Conservation (phyloP, 73 alveolate species). For the Paramecium sonneborni region DNA sequence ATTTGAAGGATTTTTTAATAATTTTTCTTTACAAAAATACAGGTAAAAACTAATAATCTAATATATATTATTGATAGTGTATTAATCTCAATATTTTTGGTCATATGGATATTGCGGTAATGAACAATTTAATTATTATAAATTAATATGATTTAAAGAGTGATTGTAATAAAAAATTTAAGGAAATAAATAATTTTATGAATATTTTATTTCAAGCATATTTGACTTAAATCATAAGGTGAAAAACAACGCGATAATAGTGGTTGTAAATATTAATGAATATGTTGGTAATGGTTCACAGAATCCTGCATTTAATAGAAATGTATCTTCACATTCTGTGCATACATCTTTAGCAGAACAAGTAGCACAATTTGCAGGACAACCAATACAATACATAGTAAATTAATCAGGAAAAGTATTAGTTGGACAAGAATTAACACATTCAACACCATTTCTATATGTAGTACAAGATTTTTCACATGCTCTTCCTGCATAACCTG, state of each 20-base stretch:
- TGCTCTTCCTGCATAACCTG: constrained; percentile 15
- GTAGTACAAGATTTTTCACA: background rate
- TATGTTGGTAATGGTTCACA: background rate
- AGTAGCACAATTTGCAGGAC: constrained; percentile 6
- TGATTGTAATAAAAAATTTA: no score
- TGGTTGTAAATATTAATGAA: background rate
- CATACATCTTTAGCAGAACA: background rate
- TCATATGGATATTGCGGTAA: no score
- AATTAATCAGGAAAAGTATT: background rate
- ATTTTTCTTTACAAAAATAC: no score
- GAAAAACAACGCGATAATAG: background rate
- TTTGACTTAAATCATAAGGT: background rate
- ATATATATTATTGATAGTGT: no score
- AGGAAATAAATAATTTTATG: no score
- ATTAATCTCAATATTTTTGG: no score
- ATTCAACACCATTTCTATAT: constrained; percentile 1
- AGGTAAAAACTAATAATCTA: no score
- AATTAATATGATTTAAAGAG: no score
- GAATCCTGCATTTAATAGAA: background rate
- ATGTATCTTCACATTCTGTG: background rate
- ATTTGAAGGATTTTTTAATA: no score
- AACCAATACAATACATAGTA: background rate
- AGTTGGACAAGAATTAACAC: constrained; percentile 29
- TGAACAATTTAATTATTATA: no score
- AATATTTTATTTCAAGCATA: no score